A percentile compares a stretch with the other conserved stretches of the same genome.
These are phyloP conservation scores for Suillus plorans DNA, from an alignment of 768 basidiomycete species.

Conservation along the genomic window DNA sequence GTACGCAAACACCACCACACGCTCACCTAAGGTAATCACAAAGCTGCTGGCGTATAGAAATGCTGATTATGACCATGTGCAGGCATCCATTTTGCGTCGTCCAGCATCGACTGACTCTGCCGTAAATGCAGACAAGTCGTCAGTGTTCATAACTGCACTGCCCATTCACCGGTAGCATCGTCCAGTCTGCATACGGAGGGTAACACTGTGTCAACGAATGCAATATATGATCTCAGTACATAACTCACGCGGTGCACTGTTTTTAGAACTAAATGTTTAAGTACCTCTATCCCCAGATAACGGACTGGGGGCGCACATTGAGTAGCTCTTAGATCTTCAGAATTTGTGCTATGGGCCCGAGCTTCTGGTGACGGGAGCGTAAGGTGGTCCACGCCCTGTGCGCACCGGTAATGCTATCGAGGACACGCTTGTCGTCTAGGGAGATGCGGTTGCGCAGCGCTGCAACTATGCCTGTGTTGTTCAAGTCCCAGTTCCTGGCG, in stretches of 20 bases:
- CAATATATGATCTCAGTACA: neutral
- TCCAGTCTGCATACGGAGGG: neutral
- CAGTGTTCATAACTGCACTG: constrained; percentile 59
- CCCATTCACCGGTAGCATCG: constrained; percentile 28
- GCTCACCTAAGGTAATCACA: constrained; percentile 55
- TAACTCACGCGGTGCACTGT: neutral
- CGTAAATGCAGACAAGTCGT: constrained; percentile 29
- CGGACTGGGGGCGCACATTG: too few species aligned
- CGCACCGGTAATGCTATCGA: too few species aligned
- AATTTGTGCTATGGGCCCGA: too few species aligned
- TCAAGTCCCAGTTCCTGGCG: too few species aligned
- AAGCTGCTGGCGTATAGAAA: neutral
- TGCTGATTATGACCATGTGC: constrained; percentile 3
- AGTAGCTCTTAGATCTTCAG: too few species aligned
- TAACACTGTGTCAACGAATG: neutral
- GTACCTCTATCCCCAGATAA: too few species aligned
- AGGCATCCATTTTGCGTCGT: constrained; percentile 38
- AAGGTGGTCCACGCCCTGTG: too few species aligned
- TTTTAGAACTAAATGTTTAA: too few species aligned
- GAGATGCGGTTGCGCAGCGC: too few species aligned
- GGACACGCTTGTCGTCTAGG: too few species aligned
- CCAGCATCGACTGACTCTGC: constrained; percentile 13
- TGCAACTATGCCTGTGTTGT: too few species aligned
- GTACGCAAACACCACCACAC: constrained; percentile 54
- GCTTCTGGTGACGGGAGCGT: too few species aligned